Conservation (phyloP, 1,284 basidiomycete species). For the Cerioporus squamosus region DNA sequence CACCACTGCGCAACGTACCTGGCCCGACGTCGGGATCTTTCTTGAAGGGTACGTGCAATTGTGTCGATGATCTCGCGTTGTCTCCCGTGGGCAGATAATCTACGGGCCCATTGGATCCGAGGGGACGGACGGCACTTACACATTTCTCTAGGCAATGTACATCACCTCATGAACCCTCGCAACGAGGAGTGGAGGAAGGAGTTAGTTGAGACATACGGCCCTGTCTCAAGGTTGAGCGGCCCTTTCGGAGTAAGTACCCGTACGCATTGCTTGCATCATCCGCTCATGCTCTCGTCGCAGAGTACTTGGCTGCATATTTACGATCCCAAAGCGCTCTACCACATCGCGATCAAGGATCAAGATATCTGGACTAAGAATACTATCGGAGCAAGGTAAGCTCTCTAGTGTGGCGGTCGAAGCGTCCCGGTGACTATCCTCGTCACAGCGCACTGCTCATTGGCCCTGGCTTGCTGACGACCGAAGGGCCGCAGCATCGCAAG, state of each 20-base stretch:
- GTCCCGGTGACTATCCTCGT: not conserved
- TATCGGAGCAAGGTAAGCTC: not conserved
- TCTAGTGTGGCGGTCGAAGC: not conserved
- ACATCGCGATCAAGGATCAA: slow-evolving; percentile 23
- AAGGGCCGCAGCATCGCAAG: slow-evolving; percentile 15
- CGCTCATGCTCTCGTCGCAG: not conserved
- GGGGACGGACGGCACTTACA: no score
- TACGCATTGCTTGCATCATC: not conserved
- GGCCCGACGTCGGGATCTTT: slow-evolving; percentile 6
- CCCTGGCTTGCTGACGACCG: slow-evolving; percentile 23
- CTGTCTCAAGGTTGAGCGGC: slow-evolving; percentile 16
- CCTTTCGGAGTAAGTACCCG: slow-evolving; percentile 17
- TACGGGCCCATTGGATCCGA: no score
- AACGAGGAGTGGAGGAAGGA: slow-evolving; percentile 22
- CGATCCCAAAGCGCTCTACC: slow-evolving; percentile 21
- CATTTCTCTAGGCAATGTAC: slow-evolving; percentile 18
- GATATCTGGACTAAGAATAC: slow-evolving; percentile 20
- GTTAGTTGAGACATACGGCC: slow-evolving; percentile 17
- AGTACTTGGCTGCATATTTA: slow-evolving; percentile 1
- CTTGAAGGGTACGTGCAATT: not conserved
- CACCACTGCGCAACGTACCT: slow-evolving; percentile 13
- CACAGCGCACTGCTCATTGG: slow-evolving; percentile 24
- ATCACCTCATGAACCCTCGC: slow-evolving; percentile 14
- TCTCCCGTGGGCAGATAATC: no score
- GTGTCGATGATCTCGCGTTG: not conserved